Conservation (phyloP, 2,329 filamentous ascomycete genomes). For the Hymenoscyphus scutula region DNA sequence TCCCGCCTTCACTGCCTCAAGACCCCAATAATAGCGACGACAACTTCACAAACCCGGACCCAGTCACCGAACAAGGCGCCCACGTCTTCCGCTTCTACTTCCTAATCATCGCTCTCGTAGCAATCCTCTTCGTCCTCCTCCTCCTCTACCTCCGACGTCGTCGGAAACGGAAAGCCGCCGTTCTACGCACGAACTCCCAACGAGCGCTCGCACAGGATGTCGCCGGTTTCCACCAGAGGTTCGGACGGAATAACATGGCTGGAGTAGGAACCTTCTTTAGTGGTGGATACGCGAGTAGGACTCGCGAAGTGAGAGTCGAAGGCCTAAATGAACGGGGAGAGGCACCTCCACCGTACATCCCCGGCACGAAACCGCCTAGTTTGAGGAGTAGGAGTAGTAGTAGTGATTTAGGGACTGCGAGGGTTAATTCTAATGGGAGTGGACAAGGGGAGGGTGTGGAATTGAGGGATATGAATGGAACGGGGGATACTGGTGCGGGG, state of each 20-base stretch:
- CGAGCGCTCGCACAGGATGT: constrained; percentile 35
- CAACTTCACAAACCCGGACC: constrained; percentile 28
- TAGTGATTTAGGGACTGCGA: constrained; percentile 6
- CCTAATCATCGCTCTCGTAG: constrained; percentile 47
- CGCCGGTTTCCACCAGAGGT: constrained; percentile 22
- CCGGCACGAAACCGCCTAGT: constrained; percentile 33
- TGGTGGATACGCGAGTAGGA: not conserved
- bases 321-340: constrained; percentile 63
- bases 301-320: constrained; percentile 41
- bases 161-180: constrained; percentile 24
- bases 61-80: not conserved
- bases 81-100: constrained; percentile 56
- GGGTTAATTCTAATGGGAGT: not conserved
- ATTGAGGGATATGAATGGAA: constrained; percentile 16
- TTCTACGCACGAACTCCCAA: constrained; percentile 26
- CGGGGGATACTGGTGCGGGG: not conserved
- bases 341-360: constrained; percentile 60
- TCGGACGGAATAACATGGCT: constrained; percentile 10
- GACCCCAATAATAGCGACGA: constrained; percentile 12
- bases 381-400: constrained; percentile 18
- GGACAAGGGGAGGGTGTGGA: constrained; percentile 18
- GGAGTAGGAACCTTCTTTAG: too few species aligned
- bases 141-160: constrained; percentile 46
- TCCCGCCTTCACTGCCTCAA: constrained; percentile 12
- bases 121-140: constrained; percentile 41